Evolutionary conservation across 2,329 filamentous ascomycete species (phyloP).

Genomic region (Calycina herbarum): DNA sequence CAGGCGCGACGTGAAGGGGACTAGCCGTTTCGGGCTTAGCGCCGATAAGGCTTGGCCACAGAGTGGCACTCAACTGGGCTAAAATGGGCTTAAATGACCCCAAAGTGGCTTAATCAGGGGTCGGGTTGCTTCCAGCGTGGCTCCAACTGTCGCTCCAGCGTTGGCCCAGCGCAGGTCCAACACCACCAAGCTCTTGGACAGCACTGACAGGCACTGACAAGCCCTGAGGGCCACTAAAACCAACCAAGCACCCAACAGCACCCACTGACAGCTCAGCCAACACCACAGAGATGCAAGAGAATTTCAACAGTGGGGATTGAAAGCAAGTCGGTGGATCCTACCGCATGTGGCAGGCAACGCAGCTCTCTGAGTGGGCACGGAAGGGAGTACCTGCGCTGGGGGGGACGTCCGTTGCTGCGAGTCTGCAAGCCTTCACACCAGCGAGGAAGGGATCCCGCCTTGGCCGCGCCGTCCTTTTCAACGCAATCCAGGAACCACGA

Average conservation of each 20-base stretch:
- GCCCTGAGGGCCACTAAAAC: not conserved
- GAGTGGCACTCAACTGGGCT: not conserved
- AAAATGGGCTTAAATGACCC: not conserved
- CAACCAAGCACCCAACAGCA: not conserved
- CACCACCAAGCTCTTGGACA: not conserved
- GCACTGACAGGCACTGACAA: not conserved
- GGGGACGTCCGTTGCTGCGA: not conserved
- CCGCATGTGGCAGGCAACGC: not conserved
- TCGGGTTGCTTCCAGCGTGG: too few relatives aligned
- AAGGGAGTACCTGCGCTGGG: not conserved
- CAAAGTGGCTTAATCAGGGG: too few relatives aligned
- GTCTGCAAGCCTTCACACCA: not conserved
- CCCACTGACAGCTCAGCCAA: not conserved
- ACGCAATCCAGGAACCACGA: constrained; percentile 1
- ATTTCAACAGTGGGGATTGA: not conserved
- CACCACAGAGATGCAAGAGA: not conserved
- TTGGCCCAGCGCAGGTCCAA: not conserved
- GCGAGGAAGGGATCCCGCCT: not conserved
- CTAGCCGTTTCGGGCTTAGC: not conserved
- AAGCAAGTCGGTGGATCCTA: not conserved
- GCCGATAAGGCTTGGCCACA: not conserved
- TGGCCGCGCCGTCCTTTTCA: not conserved
- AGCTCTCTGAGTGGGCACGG: not conserved
- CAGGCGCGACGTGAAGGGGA: not conserved
- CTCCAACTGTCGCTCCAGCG: not conserved